Conservation (phyloP, 192 early-diverging fungal species). For the Coemansia sp. region DNA sequence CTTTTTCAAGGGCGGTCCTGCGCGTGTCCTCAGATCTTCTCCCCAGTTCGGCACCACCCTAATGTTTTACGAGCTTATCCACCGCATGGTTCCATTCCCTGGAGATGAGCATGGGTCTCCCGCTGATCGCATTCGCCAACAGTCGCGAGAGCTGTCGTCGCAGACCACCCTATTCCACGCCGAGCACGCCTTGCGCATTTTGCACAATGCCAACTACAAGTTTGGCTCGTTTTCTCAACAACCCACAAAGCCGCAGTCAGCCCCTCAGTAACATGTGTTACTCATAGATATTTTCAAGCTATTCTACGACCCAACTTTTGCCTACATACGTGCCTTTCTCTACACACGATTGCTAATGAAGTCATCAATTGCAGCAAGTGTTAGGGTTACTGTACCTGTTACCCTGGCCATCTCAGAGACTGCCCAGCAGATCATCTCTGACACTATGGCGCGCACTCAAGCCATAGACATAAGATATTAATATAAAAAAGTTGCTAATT, state of each 20-base stretch:
- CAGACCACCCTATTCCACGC: slow-evolving; percentile 50
- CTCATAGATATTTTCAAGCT: not conserved
- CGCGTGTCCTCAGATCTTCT: slow-evolving; percentile 89
- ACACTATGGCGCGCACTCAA: too few species aligned
- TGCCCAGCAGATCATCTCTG: too few species aligned
- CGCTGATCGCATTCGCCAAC: slow-evolving; percentile 17
- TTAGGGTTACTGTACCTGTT: too few species aligned
- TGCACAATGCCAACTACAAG: slow-evolving; percentile 52
- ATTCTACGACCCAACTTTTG: not conserved
- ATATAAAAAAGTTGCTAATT: not conserved
- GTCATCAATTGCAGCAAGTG: too few species aligned
- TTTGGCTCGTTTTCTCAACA: slow-evolving; percentile 27
- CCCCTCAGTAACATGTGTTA: not conserved
- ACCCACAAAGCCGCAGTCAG: not conserved
- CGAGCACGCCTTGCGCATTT: slow-evolving; percentile 38
- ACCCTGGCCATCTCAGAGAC: too few species aligned
- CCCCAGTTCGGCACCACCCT: slow-evolving; percentile 98
- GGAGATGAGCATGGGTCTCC: slow-evolving; percentile 42
- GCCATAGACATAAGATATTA: not conserved
- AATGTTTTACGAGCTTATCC: slow-evolving; percentile 88
- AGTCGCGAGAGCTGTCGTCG: slow-evolving; percentile 35
- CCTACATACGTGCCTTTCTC: too few species aligned
- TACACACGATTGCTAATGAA: too few species aligned
- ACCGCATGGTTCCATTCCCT: slow-evolving; percentile 63
- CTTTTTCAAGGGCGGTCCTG: slow-evolving; percentile 96